Conservation (phyloP, 2,329 filamentous ascomycete species). For the Cryphonectria japonica region DNA sequence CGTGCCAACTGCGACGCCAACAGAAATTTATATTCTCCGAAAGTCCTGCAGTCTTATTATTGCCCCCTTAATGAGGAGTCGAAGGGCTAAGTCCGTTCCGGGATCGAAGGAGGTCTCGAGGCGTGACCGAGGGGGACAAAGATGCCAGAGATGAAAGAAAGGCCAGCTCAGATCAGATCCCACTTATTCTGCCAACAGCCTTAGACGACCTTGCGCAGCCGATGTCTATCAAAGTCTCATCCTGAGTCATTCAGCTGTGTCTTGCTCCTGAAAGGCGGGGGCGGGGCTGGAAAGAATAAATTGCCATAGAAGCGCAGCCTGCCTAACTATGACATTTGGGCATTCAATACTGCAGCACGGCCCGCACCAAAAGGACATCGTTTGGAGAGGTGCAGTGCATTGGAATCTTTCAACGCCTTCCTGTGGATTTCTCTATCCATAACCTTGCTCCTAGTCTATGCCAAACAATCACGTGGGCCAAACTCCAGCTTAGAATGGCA, state of each 20-base stretch:
- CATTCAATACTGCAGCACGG: background rate
- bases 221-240: background rate
- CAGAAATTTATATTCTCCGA: background rate
- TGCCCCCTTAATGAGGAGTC: background rate
- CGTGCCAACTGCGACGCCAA: background rate
- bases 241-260: background rate
- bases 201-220: background rate
- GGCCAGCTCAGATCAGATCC: background rate
- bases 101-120: background rate
- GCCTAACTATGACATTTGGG: background rate
- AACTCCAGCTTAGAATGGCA: slow-evolving; percentile 15
- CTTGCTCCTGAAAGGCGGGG: background rate
- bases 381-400: background rate
- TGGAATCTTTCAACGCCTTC: background rate
- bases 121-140: background rate
- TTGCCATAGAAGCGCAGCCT: background rate
- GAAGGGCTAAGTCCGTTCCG: background rate
- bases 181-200: background rate
- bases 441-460: background rate
- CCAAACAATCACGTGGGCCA: background rate
- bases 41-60: background rate
- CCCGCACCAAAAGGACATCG: background rate
- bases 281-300: background rate
- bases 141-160: background rate
- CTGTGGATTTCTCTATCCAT: background rate